Conservation (phyloP, 176 grass and related monocot genomes). For the Elaeis guineensis region DNA sequence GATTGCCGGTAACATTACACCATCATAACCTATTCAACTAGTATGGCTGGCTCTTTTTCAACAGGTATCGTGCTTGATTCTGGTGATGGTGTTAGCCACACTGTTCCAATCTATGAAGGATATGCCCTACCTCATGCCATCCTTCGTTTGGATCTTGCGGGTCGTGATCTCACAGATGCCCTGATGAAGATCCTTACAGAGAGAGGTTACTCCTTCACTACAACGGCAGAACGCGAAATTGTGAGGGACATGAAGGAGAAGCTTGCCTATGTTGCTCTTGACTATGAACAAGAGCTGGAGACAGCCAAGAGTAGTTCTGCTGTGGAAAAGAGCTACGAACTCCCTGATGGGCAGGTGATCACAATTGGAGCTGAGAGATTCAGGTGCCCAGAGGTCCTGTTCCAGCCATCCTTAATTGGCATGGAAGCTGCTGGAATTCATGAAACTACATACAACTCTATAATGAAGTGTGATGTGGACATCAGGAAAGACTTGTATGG, state of each 20-base stretch:
- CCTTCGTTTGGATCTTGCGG: slow-evolving; percentile 8
- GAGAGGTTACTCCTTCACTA: slow-evolving; percentile 11
- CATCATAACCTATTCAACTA: no score
- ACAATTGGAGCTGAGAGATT: slow-evolving; percentile 10
- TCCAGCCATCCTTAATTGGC: slow-evolving; percentile 6
- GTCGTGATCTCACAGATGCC: slow-evolving; percentile 5
- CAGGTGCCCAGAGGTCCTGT: slow-evolving; percentile 10
- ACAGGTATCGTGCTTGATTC: neutral
- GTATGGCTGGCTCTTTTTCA: no score
- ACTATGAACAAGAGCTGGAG: slow-evolving; percentile 8
- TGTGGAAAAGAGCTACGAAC: slow-evolving; percentile 6
- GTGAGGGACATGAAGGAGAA: slow-evolving; percentile 10
- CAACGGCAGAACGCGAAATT: slow-evolving; percentile 9
- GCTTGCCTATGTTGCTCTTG: slow-evolving; percentile 8
- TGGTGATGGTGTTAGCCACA: slow-evolving; percentile 8
- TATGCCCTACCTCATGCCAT: slow-evolving; percentile 15
- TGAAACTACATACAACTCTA: slow-evolving; percentile 7
- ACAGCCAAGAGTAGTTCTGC: slow-evolving; percentile 10
- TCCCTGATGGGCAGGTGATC: slow-evolving; percentile 2
- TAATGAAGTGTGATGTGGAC: slow-evolving; percentile 5
- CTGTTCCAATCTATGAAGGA: slow-evolving; percentile 15
- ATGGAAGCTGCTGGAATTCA: slow-evolving; percentile 11
- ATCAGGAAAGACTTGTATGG: slow-evolving; percentile 15
- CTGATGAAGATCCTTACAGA: slow-evolving; percentile 14
- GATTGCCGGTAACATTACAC: no score